Conservation (phyloP, 2,329 filamentous ascomycete species). For the Diplodia scrobiculata region DNA sequence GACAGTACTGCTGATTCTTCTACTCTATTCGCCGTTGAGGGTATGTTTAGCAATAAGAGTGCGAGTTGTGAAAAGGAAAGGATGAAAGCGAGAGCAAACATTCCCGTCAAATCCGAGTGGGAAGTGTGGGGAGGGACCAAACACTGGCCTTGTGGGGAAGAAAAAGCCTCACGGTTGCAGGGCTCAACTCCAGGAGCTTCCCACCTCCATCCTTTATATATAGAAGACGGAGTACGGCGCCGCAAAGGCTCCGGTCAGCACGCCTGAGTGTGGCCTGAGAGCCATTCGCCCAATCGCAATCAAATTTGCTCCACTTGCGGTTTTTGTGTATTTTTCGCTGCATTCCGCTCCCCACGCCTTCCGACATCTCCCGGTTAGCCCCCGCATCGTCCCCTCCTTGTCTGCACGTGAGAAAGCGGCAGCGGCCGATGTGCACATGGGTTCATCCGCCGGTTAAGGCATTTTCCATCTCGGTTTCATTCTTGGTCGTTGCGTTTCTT, state of each 20-base stretch:
- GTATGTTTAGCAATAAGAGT: background rate
- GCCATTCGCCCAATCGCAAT: background rate
- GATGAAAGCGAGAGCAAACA: background rate
- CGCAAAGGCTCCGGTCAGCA: background rate
- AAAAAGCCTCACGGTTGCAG: background rate
- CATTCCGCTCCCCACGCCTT: constrained; percentile 6
- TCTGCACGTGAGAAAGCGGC: background rate
- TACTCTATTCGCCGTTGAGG: constrained; percentile 5
- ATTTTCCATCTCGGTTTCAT: background rate
- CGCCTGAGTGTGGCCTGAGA: constrained; percentile 20
- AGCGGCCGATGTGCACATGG: background rate
- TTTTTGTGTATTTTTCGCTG: constrained; percentile 6
- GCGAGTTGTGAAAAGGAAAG: background rate
- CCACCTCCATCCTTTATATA: constrained; percentile 11
- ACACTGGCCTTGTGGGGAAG: constrained; percentile 7
- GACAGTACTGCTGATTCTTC: constrained; percentile 6
- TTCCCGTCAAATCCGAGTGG: background rate
- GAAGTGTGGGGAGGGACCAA: background rate
- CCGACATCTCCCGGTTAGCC: constrained; percentile 14
- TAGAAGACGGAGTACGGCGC: background rate
- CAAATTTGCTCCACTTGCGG: constrained; percentile 12
- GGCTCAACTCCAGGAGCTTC: background rate
- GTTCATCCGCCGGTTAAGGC: background rate
- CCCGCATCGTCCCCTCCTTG: background rate
- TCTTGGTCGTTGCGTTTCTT: background rate